A percentile compares a stretch with the other conserved stretches of the same genome.
phyloP scores from a whole-genome alignment of 2,329 filamentous ascomycete species.

The Alternaria metachromatica region DNA sequence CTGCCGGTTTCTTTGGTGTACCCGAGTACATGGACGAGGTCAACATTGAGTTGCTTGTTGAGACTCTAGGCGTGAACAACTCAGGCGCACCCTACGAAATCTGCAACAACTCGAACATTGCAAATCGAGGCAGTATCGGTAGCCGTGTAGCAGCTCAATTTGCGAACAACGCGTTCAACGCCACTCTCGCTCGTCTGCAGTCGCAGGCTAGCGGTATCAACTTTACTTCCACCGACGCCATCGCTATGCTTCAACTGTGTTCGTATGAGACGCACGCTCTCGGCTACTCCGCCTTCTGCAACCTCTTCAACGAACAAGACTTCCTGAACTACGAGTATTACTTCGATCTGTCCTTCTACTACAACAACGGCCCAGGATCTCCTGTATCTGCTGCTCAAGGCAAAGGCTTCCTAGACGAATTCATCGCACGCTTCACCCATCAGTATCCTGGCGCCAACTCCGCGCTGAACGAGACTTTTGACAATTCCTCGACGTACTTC shows the following conservation, averaged over 20 bases:
- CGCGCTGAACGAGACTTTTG: slow-evolving; percentile 41
- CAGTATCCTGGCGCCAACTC: slow-evolving; percentile 27
- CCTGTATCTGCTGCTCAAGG: slow-evolving; percentile 42
- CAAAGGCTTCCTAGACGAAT: slow-evolving; percentile 41
- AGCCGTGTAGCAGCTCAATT: slow-evolving; percentile 30
- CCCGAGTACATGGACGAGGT: slow-evolving; percentile 39
- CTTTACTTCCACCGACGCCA: slow-evolving; percentile 44
- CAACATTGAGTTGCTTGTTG: slow-evolving; percentile 40
- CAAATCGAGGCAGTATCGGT: slow-evolving; percentile 35
- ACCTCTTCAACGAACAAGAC: slow-evolving; percentile 52
- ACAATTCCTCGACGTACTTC: slow-evolving; percentile 53
- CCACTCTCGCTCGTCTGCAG: slow-evolving; percentile 37
- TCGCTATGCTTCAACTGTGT: slow-evolving; percentile 52
- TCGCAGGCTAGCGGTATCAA: slow-evolving; percentile 34
- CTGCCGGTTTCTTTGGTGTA: slow-evolving; percentile 42
- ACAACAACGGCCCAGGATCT: slow-evolving; percentile 41
- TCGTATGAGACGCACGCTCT: slow-evolving; percentile 47
- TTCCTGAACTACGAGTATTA: slow-evolving; percentile 55
- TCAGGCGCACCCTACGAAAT: slow-evolving; percentile 39
- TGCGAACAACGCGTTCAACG: slow-evolving; percentile 36
- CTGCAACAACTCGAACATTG: slow-evolving; percentile 40
- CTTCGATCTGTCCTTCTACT: slow-evolving; percentile 51
- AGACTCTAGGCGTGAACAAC: slow-evolving; percentile 34
- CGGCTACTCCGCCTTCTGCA: slow-evolving; percentile 54
- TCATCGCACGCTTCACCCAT: slow-evolving; percentile 37